Conservation (phyloP, 1,284 basidiomycete species). For the Cutaneotrichosporon mucoides region DNA sequence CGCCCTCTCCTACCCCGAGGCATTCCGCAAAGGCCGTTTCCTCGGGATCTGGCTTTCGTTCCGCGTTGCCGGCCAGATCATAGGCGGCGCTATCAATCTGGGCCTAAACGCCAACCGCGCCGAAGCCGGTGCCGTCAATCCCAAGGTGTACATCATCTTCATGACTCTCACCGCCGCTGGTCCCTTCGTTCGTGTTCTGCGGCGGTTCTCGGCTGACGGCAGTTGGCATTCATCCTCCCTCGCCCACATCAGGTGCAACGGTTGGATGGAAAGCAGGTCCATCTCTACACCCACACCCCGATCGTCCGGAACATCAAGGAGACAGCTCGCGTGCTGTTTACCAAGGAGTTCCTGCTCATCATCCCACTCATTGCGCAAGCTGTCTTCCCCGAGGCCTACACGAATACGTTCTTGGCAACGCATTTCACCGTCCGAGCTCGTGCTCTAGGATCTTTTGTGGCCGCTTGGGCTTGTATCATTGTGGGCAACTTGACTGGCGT, state of each 20-base stretch:
- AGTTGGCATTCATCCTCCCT: slow-evolving; percentile 13
- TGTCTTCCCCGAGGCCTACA: slow-evolving; percentile 16
- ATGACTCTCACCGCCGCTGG: slow-evolving; percentile 37
- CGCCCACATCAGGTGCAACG: slow-evolving; percentile 8
- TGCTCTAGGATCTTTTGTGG: slow-evolving; percentile 25
- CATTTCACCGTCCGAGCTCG: slow-evolving; percentile 34
- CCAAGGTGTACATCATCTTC: slow-evolving; percentile 27
- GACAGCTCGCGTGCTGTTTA: slow-evolving; percentile 10
- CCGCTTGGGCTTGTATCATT: neutral
- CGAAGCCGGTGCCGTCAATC: slow-evolving; percentile 10
- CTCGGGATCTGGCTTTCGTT: slow-evolving; percentile 37
- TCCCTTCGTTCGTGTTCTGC: neutral
- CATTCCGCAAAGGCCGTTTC: slow-evolving; percentile 32
- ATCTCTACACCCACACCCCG: slow-evolving; percentile 5
- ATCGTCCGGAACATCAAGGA: slow-evolving; percentile 20
- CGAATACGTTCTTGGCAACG: slow-evolving; percentile 31
- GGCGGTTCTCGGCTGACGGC: neutral
- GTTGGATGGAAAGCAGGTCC: neutral
- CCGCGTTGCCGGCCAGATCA: slow-evolving; percentile 34
- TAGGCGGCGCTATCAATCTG: slow-evolving; percentile 42
- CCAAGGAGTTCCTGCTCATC: slow-evolving; percentile 18
- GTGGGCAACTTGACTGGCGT: neutral
- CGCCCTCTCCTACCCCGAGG: slow-evolving; percentile 34
- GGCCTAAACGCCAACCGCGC: slow-evolving; percentile 31
- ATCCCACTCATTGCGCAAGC: slow-evolving; percentile 26